These are phyloP conservation scores for Ambrosiella cleistominuta DNA, from an alignment of 2,329 filamentous ascomycete genomes.

Conservation along the genomic window DNA sequence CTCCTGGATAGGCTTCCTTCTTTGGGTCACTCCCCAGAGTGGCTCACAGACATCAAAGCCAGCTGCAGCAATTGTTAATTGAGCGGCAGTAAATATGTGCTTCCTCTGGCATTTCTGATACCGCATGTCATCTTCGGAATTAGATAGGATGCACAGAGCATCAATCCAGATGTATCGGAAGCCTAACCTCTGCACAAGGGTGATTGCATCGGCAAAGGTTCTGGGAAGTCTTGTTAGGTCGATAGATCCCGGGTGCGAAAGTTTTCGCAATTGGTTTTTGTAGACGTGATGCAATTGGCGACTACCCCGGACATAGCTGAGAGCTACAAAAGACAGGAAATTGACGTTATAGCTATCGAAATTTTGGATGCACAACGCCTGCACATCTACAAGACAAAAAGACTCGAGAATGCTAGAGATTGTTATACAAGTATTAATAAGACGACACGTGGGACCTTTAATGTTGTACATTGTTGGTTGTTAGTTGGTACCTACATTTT, in stretches of 20 bases:
- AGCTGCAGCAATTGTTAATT: not conserved
- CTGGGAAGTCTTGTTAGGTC: not conserved
- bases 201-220: not conserved
- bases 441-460: not conserved
- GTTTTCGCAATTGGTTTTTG: not conserved
- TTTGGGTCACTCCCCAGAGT: no score
- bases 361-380: not conserved
- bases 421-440: not conserved
- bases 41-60: not conserved
- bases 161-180: not conserved
- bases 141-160: not conserved
- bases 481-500: no score
- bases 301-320: not conserved
- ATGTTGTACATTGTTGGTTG: no score
- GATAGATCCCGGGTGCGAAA: not conserved
- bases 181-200: not conserved
- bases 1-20: no score
- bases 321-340: not conserved
- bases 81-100: not conserved
- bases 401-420: not conserved
- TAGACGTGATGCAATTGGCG: not conserved
- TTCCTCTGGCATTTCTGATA: not conserved
- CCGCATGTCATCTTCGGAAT: not conserved
- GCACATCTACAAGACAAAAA: not conserved
- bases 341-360: not conserved